Evolutionary conservation across 768 basidiomycete species (phyloP).

Genomic region (Xerocomellus dryophilus): DNA sequence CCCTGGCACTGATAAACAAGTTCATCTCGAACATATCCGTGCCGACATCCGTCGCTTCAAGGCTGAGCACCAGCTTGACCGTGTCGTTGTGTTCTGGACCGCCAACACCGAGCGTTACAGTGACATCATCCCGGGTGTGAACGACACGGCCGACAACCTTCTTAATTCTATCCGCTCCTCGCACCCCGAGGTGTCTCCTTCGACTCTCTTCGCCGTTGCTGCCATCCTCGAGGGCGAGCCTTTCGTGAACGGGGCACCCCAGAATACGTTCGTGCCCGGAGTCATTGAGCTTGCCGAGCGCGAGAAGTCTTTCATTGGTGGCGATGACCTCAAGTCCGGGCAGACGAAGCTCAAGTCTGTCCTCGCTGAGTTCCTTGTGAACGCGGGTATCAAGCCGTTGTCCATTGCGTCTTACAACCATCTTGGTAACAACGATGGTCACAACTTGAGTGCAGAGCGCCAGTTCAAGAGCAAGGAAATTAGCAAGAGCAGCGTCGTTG

Average conservation of each 20-base stretch:
- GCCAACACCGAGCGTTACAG: conserved; percentile 98
- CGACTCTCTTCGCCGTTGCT: conserved; percentile 93
- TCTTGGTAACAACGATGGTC: conserved; percentile 96
- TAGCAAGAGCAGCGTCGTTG: conserved; percentile 93
- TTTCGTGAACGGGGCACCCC: conserved; percentile 96
- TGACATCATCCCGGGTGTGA: conserved; percentile 90
- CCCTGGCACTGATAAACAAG: conserved; percentile 81
- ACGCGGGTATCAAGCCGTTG: conserved; percentile 96
- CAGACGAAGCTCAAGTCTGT: conserved; percentile 98
- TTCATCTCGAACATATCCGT: conserved; percentile 88
- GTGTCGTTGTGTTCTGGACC: conserved; percentile 95
- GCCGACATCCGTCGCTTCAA: conserved; percentile 96
- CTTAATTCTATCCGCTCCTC: conserved; percentile 78
- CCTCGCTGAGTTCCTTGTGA: conserved; percentile 96
- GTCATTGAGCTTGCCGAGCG: conserved; percentile 90
- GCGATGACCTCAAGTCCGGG: conserved; percentile 96
- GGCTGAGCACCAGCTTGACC: conserved; percentile 73
- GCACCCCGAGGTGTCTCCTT: conserved; percentile 94
- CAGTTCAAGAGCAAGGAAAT: conserved; percentile 99
- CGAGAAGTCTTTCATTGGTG: conserved; percentile 88
- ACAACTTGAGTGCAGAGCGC: conserved; percentile 82
- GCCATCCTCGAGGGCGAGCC: conserved; percentile 93
- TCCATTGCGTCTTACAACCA: conserved; percentile 99
- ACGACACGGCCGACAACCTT: conserved; percentile 89
- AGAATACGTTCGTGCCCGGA: conserved; percentile 98